Conservation (phyloP, 768 basidiomycete genomes). For the Mycena haematopus region DNA sequence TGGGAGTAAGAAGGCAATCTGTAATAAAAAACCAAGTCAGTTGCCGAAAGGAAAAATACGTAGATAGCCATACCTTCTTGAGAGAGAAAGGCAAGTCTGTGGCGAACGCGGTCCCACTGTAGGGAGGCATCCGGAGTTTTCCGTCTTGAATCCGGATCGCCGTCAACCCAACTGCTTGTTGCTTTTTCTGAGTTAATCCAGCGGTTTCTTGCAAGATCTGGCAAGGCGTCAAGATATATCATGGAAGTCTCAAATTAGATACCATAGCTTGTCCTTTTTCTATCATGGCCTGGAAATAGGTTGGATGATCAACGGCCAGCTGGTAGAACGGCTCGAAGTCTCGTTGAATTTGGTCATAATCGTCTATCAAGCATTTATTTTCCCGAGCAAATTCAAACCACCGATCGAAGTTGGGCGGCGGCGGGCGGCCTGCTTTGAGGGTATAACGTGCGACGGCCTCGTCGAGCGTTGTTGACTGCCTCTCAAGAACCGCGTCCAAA, state of each 20-base stretch:
- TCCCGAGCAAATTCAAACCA: too few relatives aligned
- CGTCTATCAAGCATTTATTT: too few relatives aligned
- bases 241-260: too few relatives aligned
- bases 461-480: constrained; percentile 26
- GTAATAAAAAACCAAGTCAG: too few relatives aligned
- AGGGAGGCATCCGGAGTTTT: constrained; percentile 15
- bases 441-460: constrained; percentile 26
- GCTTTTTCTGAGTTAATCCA: constrained; percentile 8
- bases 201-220: neutral
- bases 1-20: too few relatives aligned
- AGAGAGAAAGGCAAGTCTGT: constrained; percentile 11
- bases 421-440: constrained; percentile 21
- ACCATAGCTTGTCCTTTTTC: neutral
- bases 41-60: neutral
- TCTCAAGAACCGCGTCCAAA: constrained; percentile 19
- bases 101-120: constrained; percentile 21
- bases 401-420: too few relatives aligned
- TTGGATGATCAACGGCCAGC: too few relatives aligned
- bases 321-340: too few relatives aligned
- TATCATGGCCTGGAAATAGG: too few relatives aligned
- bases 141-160: constrained; percentile 24
- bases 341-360: too few relatives aligned
- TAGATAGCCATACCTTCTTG: neutral
- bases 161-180: constrained; percentile 22
- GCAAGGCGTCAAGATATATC: too few relatives aligned